These are phyloP conservation scores for Nannochloris sp. DNA, from an alignment of 139 green algal genomes.

Conservation along the genomic window DNA sequence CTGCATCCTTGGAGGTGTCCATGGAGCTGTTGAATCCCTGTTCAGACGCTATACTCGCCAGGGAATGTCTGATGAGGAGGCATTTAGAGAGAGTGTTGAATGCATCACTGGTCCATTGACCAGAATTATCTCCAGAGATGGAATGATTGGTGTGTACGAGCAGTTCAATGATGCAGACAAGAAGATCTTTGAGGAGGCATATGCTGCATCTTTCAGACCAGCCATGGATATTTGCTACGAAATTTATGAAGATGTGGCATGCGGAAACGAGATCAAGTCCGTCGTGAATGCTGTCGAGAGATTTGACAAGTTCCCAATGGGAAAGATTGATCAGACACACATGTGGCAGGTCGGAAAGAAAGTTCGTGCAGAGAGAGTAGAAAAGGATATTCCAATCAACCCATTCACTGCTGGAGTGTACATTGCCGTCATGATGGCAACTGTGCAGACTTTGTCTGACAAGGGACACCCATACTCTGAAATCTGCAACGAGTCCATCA, in stretches of 20 bases:
- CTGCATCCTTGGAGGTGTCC: conserved; percentile 95
- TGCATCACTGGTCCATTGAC: conserved; percentile 95
- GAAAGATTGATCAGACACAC: conserved; percentile 95
- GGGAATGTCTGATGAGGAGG: conserved; percentile 84
- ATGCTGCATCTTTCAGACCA: conserved; percentile 78
- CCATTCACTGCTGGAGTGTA: conserved; percentile 99
- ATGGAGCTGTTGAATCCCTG: conserved; percentile 96
- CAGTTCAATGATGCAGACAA: conserved; percentile 67
- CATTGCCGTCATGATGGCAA: conserved; percentile 98
- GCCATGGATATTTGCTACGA: conserved; percentile 96
- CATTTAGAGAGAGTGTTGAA: conserved; percentile 94
- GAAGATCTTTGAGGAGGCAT: conserved; percentile 81
- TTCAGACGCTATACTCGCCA: conserved; percentile 84
- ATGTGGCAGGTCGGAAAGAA: conserved; percentile 90
- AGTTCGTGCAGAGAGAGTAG: conserved; percentile 73
- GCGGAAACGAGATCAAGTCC: conserved; percentile 95
- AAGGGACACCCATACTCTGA: conserved; percentile 96
- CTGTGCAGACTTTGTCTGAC: conserved; percentile 72
- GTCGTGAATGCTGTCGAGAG: conserved; percentile 85
- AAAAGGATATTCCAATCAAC: conserved; percentile 90
- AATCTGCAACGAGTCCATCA: conserved; percentile 95
- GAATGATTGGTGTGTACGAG: conserved; percentile 96
- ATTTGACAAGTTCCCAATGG: conserved; percentile 97
- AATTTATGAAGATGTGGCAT: conserved; percentile 98
- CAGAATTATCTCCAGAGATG: conserved; percentile 85